phyloP scores from a whole-genome alignment of 495 filamentous ascomycete genomes.

The Aspergillus saccharolyticus region DNA sequence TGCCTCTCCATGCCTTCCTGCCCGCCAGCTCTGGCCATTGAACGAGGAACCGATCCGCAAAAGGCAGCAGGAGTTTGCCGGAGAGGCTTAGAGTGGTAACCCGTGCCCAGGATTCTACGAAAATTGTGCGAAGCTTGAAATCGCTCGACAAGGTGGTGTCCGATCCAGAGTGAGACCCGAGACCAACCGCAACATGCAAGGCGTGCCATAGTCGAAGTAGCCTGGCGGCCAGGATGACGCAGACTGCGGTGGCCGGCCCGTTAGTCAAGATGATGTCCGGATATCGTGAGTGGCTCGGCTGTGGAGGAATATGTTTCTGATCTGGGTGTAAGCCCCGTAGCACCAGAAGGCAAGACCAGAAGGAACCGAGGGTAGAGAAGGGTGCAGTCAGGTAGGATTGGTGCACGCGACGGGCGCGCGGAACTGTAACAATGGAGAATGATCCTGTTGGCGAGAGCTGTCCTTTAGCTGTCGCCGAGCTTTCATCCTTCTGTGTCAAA shows the following conservation, averaged over 20 bases:
- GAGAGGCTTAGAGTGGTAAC: conserved; percentile 74
- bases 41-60: conserved; percentile 68
- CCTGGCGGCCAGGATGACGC: conserved; percentile 66
- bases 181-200: conserved; percentile 6
- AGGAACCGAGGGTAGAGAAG: conserved; percentile 51
- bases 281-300: conserved; percentile 25
- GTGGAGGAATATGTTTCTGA: conserved; percentile 20
- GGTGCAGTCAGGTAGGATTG: conserved; percentile 69
- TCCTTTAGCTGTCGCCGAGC: conserved; percentile 1
- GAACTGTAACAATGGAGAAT: conserved; percentile 58
- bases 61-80: conserved; percentile 60
- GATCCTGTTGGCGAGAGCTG: conserved; percentile 9
- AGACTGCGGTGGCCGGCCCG: conserved; percentile 80
- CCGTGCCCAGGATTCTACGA: conserved; percentile 88
- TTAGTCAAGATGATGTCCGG: conserved; percentile 81
- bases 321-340: conserved; percentile 39
- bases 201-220: conserved; percentile 56
- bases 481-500: conserved; percentile 16
- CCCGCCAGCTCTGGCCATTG: conserved; percentile 62
- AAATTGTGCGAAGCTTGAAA: conserved; percentile 64
- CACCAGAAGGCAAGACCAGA: conserved; percentile 41
- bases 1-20: conserved; percentile 38
- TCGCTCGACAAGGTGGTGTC: conserved; percentile 2
- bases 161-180: not conserved
- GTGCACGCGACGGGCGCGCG: conserved; percentile 70